Base-by-base conservation (phyloP, 371 early-diverging fungal genomes). In the Mortierella sp. region DNA sequence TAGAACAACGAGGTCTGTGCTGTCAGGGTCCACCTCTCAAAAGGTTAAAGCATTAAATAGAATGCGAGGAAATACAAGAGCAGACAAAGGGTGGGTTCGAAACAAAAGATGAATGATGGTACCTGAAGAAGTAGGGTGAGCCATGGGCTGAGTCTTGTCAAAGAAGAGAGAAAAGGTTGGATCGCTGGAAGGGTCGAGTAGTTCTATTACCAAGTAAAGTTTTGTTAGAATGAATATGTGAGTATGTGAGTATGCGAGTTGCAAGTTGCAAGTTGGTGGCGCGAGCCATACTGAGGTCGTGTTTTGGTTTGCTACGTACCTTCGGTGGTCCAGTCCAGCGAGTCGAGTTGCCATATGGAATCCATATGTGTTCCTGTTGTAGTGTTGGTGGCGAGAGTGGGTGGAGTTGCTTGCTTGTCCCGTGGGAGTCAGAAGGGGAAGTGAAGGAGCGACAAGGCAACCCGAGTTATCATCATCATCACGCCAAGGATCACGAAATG, bases 301-400 rank as follows among this genome's bases (percentile, higher is more conserved):
- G 54, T 24, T 14, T 12, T 14, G 48, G 4, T 46, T 46, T 46
- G 48, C 48, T 24, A 24, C 1, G 2, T 38, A 38, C 68, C 68
- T 38, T 68, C 68, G 68, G 6, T 10, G 18, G 43, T 24, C 68
- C 68, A 68, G 68, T 68, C 68, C 68, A 68, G 35, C 24, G 68
- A 11, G 24, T 68, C 68, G 68, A 38, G 41, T 11, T 38, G 68
- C 68, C 68, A 68, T 38, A 68, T 41, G 11, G 35, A 10, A 8
- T 68, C 68, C 68, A 68, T 68, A 10, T 5, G 38, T 41, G 63
- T 32, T 18, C 32, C 18, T 29, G 27, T n/a, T 56, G 58, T 5
- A n/a, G 44, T 12, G 51, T 65, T 51, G 21, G 6, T 41, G 41
- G 1, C 6, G 21, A 51, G 21, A 21, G 51, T 51, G 51, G 7